Percentiles rank a stretch among this genome's conserved stretches.
Conservation (phyloP, 257 asterid species). For the Oldenlandia corymbosa region DNA sequence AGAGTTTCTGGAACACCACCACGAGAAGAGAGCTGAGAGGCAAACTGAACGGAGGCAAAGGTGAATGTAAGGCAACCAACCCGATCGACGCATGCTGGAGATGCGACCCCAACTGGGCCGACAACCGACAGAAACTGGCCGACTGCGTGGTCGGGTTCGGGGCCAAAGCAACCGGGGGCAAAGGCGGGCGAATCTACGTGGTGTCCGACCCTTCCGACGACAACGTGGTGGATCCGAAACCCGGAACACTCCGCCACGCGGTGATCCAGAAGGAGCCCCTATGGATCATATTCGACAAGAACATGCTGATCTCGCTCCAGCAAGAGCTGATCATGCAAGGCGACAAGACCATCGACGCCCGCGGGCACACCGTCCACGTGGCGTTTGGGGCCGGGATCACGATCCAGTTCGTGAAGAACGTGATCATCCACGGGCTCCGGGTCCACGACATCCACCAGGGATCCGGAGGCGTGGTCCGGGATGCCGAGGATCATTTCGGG, state of each 20-base stretch:
- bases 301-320: constrained; percentile 51
- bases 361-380: constrained; percentile 58
- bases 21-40: constrained; percentile 48
- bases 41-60: constrained; percentile 24
- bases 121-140: constrained; percentile 54
- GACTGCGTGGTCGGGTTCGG: constrained; percentile 77
- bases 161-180: constrained; percentile 62
- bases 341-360: constrained; percentile 82
- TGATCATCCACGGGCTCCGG: constrained; percentile 63
- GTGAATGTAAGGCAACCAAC: constrained; percentile 57
- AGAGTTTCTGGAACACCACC: constrained; percentile 23
- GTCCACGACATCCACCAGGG: constrained; percentile 40
- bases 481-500: constrained; percentile 51
- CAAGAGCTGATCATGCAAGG: constrained; percentile 58
- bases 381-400: constrained; percentile 71
- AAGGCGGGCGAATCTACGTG: constrained; percentile 42
- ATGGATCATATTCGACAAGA: constrained; percentile 60
- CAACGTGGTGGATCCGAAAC: constrained; percentile 44
- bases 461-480: constrained; percentile 56
- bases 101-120: constrained; percentile 62
- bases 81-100: constrained; percentile 92
- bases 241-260: constrained; percentile 81
- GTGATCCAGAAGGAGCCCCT: constrained; percentile 66
- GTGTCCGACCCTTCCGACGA: constrained; percentile 61
- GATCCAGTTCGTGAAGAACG: constrained; percentile 50